Evolutionary conservation across 2,329 filamentous ascomycete species (phyloP), one percentile per base, ranked within the genome.

Genomic region (Metarhizium robertsii): DNA sequence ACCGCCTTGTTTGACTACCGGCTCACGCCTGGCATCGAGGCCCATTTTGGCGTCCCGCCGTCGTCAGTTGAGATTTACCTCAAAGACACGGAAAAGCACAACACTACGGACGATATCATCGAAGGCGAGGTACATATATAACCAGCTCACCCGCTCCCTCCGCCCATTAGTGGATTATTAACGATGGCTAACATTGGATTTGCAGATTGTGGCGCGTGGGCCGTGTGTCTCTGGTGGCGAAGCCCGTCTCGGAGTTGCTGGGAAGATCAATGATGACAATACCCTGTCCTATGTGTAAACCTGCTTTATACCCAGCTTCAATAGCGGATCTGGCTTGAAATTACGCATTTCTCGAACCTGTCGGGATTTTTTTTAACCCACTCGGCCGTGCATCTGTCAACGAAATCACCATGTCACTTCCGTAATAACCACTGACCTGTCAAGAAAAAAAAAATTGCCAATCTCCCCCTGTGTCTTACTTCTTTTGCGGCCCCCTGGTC

Each of bases 1-100:
- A 95, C 89, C 7, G 85, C 89, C 58, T 79, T 92, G 43, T 95
- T 89, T 66, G 92, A 97, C 68, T 97, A 97, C 69, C 78, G 92
- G 61, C 77, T 79, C 59, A 73, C 71, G 42, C 70, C 68, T 45
- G 67, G 70, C 47, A 62, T 60, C 53, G 60, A 63, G 52, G 63
- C 67, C 60, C 91, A 95, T 69, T 96, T 97, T 65, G 94, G 94
- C 3, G 78, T 87, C 10, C 92, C 92, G 2, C 67, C 94, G 45
- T 89, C 87, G 60, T 87, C 84, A 62, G 80, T 92, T 1, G 92
- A 97, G 73, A 69, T 96, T 43, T 80, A 88, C 64, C 68, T 96
- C 58, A 80, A 78, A 62, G 86, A 90, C 65, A 83, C 75, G 36
- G 74, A 73, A 5, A 71, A 73, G 38, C 73, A 81, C 59, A 84